Base-by-base conservation (phyloP, 768 basidiomycete species). In the Rubroboletus satanas region DNA sequence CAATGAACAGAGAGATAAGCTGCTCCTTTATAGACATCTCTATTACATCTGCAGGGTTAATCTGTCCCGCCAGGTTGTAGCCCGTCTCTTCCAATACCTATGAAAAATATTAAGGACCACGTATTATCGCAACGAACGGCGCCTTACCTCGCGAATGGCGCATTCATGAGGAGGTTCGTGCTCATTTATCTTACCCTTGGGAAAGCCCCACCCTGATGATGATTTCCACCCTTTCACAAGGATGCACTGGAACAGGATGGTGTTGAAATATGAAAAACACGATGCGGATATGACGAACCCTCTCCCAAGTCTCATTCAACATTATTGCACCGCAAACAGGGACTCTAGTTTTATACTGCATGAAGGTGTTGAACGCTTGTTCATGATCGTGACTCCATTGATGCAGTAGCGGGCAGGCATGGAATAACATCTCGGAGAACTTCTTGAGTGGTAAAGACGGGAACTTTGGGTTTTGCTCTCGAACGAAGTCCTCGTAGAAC, bases 401-500 rank as follows among this genome's bases (percentile, higher is more conserved):
- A 56, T 85, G 83, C 45, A 94, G 77, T 54, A 94, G 72, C 28
- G 93, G 91, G 66, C 90, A 94, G 49, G 83, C 83, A 59, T 83
- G 82, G 73, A 98, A 94, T 64, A 98, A 75, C 77, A 90, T 88
- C 48, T 88, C 87, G 31, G 93, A 96, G 74, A 99, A 99, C 65
- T 84, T 87, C 77, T 95, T 93, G 63, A 98, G 83, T 17, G 87
- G 83, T 56, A 93, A 77, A 1, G 93, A 89, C 1, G 93, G 96
- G 41, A 98, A 85, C 55, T 84, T 83, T 9, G 87, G 85, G 54
- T 93, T 90, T 72, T 90, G 83, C 69, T 95, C 93, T 41, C 97
- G 90, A 59, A 98, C 85, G 64, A 97, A 98, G 71, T 99, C 97
- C 77, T 98, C 97, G 65, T 99, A 99, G 72, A 92, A 99, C 96